Percentiles rank a stretch among this genome's conserved stretches.
phyloP scores from a whole-genome alignment of 2,329 filamentous ascomycete genomes.

The Lecanicillium sp. region DNA sequence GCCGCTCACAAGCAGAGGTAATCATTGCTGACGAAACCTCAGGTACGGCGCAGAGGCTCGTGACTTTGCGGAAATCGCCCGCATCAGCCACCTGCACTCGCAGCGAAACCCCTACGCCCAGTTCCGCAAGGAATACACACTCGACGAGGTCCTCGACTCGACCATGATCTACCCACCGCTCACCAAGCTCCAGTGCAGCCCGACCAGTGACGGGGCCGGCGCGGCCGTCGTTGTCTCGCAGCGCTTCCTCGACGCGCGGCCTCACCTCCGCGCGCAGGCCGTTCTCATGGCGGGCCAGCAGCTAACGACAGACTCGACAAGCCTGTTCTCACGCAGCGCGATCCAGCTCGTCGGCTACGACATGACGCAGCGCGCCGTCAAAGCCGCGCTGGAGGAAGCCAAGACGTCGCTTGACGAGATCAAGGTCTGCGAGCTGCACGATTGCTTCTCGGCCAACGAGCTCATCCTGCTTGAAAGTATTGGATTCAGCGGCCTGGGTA shows the following conservation, averaged over 20 bases:
- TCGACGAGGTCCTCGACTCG: slow-evolving; percentile 70
- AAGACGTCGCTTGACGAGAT: slow-evolving; percentile 17
- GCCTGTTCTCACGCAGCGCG: slow-evolving; percentile 57
- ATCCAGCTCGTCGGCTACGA: slow-evolving; percentile 25
- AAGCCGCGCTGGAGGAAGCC: slow-evolving; percentile 20
- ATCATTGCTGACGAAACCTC: slow-evolving; percentile 90
- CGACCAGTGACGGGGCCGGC: slow-evolving; percentile 86
- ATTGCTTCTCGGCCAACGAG: slow-evolving; percentile 26
- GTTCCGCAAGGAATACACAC: slow-evolving; percentile 86
- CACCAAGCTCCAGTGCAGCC: slow-evolving; percentile 96
- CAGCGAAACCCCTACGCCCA: slow-evolving; percentile 92
- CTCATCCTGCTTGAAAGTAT: slow-evolving; percentile 21
- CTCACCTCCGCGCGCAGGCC: slow-evolving; percentile 74
- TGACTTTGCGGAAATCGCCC: slow-evolving; percentile 92
- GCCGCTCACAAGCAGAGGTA: slow-evolving; percentile 85
- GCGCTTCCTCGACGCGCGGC: slow-evolving; percentile 76
- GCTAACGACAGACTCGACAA: slow-evolving; percentile 73
- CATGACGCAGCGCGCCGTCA: slow-evolving; percentile 22
- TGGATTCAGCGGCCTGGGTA: slow-evolving; percentile 19
- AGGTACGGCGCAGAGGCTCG: slow-evolving; percentile 78
- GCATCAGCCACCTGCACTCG: slow-evolving; percentile 87
- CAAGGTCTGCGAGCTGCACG: slow-evolving; percentile 23
- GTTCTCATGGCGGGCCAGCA: slow-evolving; percentile 86
- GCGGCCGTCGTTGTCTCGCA: slow-evolving; percentile 86
- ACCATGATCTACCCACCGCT: slow-evolving; percentile 78